Base-by-base conservation (phyloP, 257 asterid genomes). In the Solanum clarkiae region DNA sequence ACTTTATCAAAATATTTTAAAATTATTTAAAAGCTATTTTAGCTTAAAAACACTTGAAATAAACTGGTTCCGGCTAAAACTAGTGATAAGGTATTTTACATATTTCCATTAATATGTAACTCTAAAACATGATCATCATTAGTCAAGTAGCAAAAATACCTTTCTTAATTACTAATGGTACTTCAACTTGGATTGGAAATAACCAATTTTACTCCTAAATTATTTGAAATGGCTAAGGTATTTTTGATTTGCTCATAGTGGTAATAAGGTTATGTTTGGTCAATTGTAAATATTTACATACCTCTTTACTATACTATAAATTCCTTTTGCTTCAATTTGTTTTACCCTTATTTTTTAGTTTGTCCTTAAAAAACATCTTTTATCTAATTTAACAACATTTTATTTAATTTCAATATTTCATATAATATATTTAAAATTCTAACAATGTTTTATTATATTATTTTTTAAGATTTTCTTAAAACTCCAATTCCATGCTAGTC, bases 51-150 rank as follows among this genome's bases (percentile, higher is more conserved):
- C 4, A 36, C 36, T 1, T 32, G 1, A 36, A 36, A 36, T 4
- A 36, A 36, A 36, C 0, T 5, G 4, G 6, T 5, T 5, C 6
- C 0, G 6, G 6, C 7, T 36, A 5, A 36, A 4, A 36, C 1
- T 36, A 5, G 6, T 36, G 42, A 1, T 36, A 36, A 36, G 42
- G 42, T 36, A 36, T 36, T 4, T 36, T 36, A 36, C 42, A 36
- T 36, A 36, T 36, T 56, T 0, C 62, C 62, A 17, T 24, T 10
- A n/a, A n/a, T 60, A 60, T n/a, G 32, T 60, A n/a, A n/a, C 68
- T 60, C 32, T n/a, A 60, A 60, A 60, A n/a, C 14, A 60, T 9
- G 32, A 60, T n/a, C 2, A 20, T 1, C 32, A 1, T 60, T 59
- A 59, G 66, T 10, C 10, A 4, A 60, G 29, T 59, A 60, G 68